Evolutionary conservation across 257 asterid species (phyloP).

Genomic region (Fraxinus cuspidata): DNA sequence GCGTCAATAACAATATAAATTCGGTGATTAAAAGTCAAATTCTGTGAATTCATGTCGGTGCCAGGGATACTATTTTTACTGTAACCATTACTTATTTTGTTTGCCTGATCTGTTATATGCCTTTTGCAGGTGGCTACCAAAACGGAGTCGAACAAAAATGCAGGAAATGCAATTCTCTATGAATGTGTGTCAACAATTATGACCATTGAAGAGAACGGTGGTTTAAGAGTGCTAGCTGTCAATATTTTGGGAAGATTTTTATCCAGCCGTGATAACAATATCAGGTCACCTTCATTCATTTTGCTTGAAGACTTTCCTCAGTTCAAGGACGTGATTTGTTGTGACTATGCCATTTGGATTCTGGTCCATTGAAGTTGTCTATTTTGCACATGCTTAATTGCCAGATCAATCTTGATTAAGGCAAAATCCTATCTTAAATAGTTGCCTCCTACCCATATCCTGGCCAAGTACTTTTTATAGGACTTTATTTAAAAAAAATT

Average conservation of each 20-base stretch:
- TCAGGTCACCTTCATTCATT: slow-evolving; percentile 54
- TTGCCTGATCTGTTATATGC: slow-evolving; percentile 21
- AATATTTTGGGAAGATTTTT: slow-evolving; percentile 96
- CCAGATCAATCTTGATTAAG: background rate
- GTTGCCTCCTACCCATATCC: background rate
- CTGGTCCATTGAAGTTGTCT: background rate
- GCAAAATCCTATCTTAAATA: background rate
- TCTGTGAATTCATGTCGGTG: background rate
- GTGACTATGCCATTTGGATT: slow-evolving; percentile 20
- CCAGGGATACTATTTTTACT: background rate
- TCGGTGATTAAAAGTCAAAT: background rate
- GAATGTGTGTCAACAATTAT: slow-evolving; percentile 94
- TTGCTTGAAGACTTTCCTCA: slow-evolving; percentile 19
- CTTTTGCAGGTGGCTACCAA: slow-evolving; percentile 88
- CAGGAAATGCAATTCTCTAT: slow-evolving; percentile 97
- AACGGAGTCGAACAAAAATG: slow-evolving; percentile 95
- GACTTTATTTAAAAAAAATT: background rate
- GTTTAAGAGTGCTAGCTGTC: slow-evolving; percentile 91
- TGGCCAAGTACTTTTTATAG: background rate
- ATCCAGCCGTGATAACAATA: slow-evolving; percentile 98
- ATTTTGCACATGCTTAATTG: background rate
- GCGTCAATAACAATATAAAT: background rate
- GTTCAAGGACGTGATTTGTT: slow-evolving; percentile 16
- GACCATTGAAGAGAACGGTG: slow-evolving; percentile 94
- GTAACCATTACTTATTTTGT: background rate